A percentile compares a stretch with the other conserved stretches of the same genome.
Conservation (phyloP, 306 rosid genomes). For the Macrotyloma uniflorum region DNA sequence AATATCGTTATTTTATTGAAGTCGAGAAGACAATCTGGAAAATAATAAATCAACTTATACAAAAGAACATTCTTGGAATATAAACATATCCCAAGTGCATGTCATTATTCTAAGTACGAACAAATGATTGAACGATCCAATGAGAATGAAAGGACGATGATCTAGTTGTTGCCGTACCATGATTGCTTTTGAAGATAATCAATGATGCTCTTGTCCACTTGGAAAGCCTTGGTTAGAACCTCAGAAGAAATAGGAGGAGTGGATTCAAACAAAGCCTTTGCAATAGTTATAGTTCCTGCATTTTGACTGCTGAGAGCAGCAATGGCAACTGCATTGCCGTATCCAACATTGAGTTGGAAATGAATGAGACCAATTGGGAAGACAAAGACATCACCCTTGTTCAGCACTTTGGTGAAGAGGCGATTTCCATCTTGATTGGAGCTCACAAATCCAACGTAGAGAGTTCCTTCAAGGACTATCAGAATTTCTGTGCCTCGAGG, state of each 20-base stretch:
- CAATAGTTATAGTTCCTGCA: constrained; percentile 4
- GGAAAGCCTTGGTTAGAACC: constrained; percentile 39
- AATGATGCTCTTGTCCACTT: constrained; percentile 30
- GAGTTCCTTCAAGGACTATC: background rate
- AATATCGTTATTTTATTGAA: too few species aligned
- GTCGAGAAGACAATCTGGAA: too few species aligned
- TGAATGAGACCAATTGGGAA: too few species aligned
- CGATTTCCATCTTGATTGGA: too few species aligned
- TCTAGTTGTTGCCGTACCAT: background rate
- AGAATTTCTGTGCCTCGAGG: background rate
- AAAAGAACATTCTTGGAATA: too few species aligned
- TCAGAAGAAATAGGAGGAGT: constrained; percentile 36
- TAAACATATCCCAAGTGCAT: too few species aligned
- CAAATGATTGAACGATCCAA: too few species aligned
- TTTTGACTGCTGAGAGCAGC: constrained; percentile 29
- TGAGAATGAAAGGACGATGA: too few species aligned
- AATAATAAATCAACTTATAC: too few species aligned
- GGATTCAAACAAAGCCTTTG: constrained; percentile 38
- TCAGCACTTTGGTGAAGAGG: too few species aligned
- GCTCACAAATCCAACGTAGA: background rate
- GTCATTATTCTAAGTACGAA: too few species aligned
- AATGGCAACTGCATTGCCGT: background rate
- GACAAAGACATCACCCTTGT: too few species aligned
- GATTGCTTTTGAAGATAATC: constrained; percentile 29
- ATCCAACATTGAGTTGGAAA: background rate